Evolutionary conservation across 306 rosid genomes (phyloP).

Genomic region (Cicer chorassanicum): DNA sequence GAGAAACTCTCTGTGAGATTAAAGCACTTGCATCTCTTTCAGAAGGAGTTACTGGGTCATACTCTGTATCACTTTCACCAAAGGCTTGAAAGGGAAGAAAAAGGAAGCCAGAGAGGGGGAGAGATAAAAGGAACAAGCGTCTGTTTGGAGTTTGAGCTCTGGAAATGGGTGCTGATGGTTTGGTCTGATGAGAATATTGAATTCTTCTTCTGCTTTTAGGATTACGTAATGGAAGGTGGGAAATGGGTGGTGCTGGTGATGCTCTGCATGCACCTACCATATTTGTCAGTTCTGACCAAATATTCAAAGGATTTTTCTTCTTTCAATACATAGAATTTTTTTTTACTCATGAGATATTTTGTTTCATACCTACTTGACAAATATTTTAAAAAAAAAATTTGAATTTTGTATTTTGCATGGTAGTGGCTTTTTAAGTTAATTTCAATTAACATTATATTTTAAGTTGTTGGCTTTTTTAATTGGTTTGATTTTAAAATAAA

Average conservation of each 20-base stretch:
- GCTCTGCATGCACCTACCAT: constrained; percentile 63
- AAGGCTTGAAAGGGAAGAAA: constrained; percentile 50
- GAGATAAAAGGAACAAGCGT: constrained; percentile 64
- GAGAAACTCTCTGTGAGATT: constrained; percentile 60
- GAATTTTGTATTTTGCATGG: not conserved
- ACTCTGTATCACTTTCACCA: constrained; percentile 39
- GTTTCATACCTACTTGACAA: constrained; percentile 31
- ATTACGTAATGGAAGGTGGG: constrained; percentile 44
- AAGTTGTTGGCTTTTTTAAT: no score
- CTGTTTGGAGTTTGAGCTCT: constrained; percentile 48
- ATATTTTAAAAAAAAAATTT: not conserved
- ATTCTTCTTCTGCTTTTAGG: constrained; percentile 13
- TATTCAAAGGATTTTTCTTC: not conserved
- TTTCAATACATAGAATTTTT: not conserved
- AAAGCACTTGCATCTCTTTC: constrained; percentile 64
- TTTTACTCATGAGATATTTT: constrained; percentile 33
- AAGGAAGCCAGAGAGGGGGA: constrained; percentile 54
- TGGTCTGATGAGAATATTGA: constrained; percentile 28
- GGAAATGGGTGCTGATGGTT: constrained; percentile 39
- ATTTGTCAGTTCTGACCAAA: constrained; percentile 2
- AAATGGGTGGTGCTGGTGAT: constrained; percentile 48
- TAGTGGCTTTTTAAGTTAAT: not conserved
- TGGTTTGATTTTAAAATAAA: no score
- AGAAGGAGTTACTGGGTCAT: constrained; percentile 59
- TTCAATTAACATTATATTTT: no score